Percentiles rank a stretch among this genome's conserved stretches.
Evolutionary conservation across 1,284 basidiomycete species (phyloP).

Genomic region (Ustilago sp.): DNA sequence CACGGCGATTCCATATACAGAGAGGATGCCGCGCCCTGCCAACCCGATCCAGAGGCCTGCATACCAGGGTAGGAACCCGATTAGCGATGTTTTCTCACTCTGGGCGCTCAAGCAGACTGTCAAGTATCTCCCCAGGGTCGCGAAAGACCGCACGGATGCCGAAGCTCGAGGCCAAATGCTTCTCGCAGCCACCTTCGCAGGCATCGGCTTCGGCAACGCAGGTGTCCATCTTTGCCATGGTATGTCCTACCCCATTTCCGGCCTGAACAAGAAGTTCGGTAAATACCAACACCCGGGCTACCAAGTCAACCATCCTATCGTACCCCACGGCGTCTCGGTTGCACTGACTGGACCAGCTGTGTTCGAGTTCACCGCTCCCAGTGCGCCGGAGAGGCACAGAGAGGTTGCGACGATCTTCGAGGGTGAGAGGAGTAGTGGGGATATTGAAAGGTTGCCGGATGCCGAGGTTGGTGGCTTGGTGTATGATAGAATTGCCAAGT

Average conservation of each 20-base stretch:
- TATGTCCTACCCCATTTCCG: constrained; percentile 70
- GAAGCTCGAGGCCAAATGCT: constrained; percentile 93
- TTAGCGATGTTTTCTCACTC: constrained; percentile 91
- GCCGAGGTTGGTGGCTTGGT: constrained; percentile 82
- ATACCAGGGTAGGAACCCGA: constrained; percentile 95
- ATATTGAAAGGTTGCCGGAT: constrained; percentile 78
- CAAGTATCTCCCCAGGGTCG: constrained; percentile 87
- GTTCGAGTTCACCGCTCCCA: constrained; percentile 67
- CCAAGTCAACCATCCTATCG: constrained; percentile 82
- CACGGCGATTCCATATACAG: constrained; percentile 75
- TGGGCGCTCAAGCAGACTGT: constrained; percentile 94
- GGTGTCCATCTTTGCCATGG: constrained; percentile 75
- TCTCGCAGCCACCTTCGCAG: constrained; percentile 75
- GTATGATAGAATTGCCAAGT: constrained; percentile 88
- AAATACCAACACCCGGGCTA: constrained; percentile 75
- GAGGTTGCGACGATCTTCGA: constrained; percentile 88
- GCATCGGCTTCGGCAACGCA: constrained; percentile 93
- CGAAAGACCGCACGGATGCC: constrained; percentile 79
- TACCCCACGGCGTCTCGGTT: constrained; percentile 76
- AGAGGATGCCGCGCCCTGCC: constrained; percentile 85
- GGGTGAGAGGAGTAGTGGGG: constrained; percentile 60
- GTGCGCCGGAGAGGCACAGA: constrained; percentile 88
- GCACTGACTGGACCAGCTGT: constrained; percentile 54
- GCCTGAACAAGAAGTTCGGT: constrained; percentile 85
- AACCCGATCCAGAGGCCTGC: constrained; percentile 90